These are phyloP conservation scores for Pestalotiopsis sp. DNA, from an alignment of 2,329 filamentous ascomycete species.

Conservation along the genomic window DNA sequence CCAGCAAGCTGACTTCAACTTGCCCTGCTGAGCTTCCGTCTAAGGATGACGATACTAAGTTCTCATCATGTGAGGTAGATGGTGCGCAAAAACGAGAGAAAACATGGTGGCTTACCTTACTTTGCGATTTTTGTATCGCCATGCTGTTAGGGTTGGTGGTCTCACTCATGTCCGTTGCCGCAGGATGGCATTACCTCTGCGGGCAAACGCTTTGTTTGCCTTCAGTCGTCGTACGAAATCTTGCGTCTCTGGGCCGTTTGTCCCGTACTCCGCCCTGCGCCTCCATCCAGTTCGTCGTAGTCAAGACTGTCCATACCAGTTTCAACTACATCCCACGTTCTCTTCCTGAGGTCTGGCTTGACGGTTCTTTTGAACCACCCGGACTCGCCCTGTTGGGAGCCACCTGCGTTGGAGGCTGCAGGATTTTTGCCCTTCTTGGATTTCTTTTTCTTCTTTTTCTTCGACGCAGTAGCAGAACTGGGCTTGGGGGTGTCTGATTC, in stretches of 20 bases:
- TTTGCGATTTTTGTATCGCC: background rate
- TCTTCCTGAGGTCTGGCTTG: constrained; percentile 65
- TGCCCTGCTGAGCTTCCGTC: constrained; percentile 62
- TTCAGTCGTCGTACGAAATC: constrained; percentile 50
- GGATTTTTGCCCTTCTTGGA: constrained; percentile 36
- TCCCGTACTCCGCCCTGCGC: constrained; percentile 19
- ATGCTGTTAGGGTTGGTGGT: background rate
- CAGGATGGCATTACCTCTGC: background rate
- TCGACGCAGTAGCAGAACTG: constrained; percentile 29
- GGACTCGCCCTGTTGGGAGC: constrained; percentile 6
- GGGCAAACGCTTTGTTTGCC: background rate
- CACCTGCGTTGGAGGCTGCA: background rate
- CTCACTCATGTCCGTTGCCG: background rate
- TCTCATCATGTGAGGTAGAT: constrained; percentile 72
- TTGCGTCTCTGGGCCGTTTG: constrained; percentile 41
- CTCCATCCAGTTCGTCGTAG: constrained; percentile 51
- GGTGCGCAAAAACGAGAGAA: background rate
- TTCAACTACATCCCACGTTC: constrained; percentile 69
- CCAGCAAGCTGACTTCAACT: constrained; percentile 30
- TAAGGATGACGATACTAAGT: constrained; percentile 95
- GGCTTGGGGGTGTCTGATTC: constrained; percentile 28
- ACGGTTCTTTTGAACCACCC: constrained; percentile 17
- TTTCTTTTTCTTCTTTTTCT: constrained; percentile 39
- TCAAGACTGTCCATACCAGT: constrained; percentile 60
- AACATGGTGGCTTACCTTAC: constrained; percentile 24